Evolutionary conservation across 805 yeast genomes (phyloP).

Genomic region (Saturnispora serradocipensis): DNA sequence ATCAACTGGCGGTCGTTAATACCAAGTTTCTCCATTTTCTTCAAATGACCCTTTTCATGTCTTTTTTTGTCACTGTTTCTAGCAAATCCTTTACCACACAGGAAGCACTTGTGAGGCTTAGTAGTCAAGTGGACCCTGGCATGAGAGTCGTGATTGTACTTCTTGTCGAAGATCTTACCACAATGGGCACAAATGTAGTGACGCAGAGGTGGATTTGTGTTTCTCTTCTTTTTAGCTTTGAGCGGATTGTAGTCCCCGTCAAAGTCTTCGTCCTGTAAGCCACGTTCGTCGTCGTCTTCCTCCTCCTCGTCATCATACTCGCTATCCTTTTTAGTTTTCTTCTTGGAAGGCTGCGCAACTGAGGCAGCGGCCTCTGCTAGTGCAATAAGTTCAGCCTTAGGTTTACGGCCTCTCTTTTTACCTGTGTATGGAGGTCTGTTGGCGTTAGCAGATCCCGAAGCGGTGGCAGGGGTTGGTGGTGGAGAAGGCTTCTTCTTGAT

Average conservation of each 20-base stretch:
- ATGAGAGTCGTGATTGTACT: slow-evolving; percentile 15
- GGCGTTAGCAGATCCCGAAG: not conserved
- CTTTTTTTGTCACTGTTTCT: slow-evolving; percentile 13
- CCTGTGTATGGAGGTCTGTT: slow-evolving; percentile 5
- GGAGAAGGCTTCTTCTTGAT: slow-evolving; percentile 4
- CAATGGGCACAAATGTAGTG: slow-evolving; percentile 11
- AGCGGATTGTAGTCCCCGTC: slow-evolving; percentile 4
- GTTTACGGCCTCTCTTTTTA: slow-evolving; percentile 9
- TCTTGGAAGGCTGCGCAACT: not conserved
- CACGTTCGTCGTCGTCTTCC: not conserved
- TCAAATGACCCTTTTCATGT: slow-evolving; percentile 12
- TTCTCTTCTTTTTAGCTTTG: not conserved
- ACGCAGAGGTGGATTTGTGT: not conserved
- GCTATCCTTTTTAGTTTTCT: not conserved
- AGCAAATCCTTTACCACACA: slow-evolving; percentile 13
- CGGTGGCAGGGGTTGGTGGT: not conserved
- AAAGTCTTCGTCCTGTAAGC: not conserved
- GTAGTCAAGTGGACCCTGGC: slow-evolving; percentile 11
- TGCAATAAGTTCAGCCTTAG: slow-evolving; percentile 8
- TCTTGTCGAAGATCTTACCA: slow-evolving; percentile 12
- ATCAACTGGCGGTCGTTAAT: slow-evolving; percentile 6
- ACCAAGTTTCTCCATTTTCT: slow-evolving; percentile 7
- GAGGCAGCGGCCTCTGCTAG: slow-evolving; percentile 8
- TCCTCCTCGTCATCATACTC: slow-evolving; percentile 1
- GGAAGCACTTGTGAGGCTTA: slow-evolving; percentile 12